Conservation (phyloP, 2,329 filamentous ascomycete species). For the Onygenales sp. region DNA sequence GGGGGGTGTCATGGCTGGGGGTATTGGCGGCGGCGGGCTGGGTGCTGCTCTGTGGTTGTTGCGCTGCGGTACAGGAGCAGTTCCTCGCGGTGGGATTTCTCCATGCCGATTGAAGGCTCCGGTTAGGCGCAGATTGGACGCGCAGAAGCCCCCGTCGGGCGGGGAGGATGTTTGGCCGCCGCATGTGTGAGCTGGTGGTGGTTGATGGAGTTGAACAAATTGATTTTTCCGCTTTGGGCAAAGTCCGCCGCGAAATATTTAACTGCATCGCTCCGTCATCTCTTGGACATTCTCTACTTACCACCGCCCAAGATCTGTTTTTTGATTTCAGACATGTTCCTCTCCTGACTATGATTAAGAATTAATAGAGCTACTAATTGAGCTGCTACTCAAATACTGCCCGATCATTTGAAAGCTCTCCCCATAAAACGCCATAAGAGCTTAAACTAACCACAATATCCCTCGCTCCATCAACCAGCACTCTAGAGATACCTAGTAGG, state of each 20-base stretch:
- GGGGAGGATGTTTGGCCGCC: slow-evolving; percentile 8
- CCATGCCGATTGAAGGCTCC: neutral
- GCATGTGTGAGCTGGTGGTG: slow-evolving; percentile 4
- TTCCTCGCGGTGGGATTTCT: slow-evolving; percentile 8
- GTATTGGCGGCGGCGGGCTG: slow-evolving; percentile 9
- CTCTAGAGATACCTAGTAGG: no score
- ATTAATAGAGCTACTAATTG: no score
- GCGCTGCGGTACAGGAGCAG: slow-evolving; percentile 22
- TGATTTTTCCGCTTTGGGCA: neutral
- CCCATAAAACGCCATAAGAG: no score
- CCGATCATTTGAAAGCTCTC: no score
- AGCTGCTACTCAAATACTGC: no score
- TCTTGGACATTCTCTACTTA: no score
- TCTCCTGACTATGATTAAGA: no score
- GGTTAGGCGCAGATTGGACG: neutral
- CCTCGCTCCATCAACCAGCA: no score
- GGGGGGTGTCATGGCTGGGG: slow-evolving; percentile 14
- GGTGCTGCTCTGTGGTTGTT: slow-evolving; percentile 2
- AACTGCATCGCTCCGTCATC: neutral
- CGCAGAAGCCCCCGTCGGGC: slow-evolving; percentile 9
- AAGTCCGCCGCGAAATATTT: neutral
- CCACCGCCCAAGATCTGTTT: no score
- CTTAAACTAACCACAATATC: no score
- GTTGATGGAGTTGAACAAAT: neutral
- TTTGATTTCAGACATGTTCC: no score